Evolutionary conservation across 257 asterid species (phyloP), one percentile per base, ranked within the genome.

Genomic region (Forsythia suspensa): DNA sequence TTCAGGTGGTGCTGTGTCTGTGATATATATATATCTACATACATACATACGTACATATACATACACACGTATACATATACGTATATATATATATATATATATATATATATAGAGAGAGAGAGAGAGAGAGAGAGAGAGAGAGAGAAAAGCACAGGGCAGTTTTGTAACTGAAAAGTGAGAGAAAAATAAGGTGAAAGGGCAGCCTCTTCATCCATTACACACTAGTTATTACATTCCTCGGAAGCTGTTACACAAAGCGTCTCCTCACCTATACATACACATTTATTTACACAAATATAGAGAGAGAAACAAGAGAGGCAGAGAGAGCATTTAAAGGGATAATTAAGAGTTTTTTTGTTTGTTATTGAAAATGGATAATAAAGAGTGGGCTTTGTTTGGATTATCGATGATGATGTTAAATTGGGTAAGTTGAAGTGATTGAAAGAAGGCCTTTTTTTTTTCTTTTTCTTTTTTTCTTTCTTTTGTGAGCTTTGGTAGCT

Each of bases 101-200:
- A 46, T 46, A 6, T 46, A 12, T 46, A 83, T 88, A 88, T 92
- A 82, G n/a, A n/a, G 34, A 29, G 34, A 29, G 34, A 29, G 34
- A 29, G 34, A 29, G 34, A 29, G 34, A 29, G 34, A 29, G 34
- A 29, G 34, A 29, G 34, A 29, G 34, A 29, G 34, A 29, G 34
- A 29, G 34, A 29, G 34, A 29, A 82, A 85, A 84, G 73, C 72
- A 29, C 79, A 85, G 80, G 80, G 91, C 81, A 89, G 96, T 87
- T 84, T 92, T 86, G 93, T 91, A 92, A 92, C 97, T 83, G 94
- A 88, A 85, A 88, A 87, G 95, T 80, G 90, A 80, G 90, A 84
- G 91, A 81, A 79, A 72, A 21, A 76, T 69, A 81, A 82, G 86
- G 85, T 76, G 76, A 48, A 43, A 66, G 9, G 3, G n/a, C 2